Percentiles rank a stretch among this genome's conserved stretches.
These are phyloP conservation scores for Beauveria rudraprayagi DNA, from an alignment of 2,329 filamentous ascomycete species.

Conservation along the genomic window DNA sequence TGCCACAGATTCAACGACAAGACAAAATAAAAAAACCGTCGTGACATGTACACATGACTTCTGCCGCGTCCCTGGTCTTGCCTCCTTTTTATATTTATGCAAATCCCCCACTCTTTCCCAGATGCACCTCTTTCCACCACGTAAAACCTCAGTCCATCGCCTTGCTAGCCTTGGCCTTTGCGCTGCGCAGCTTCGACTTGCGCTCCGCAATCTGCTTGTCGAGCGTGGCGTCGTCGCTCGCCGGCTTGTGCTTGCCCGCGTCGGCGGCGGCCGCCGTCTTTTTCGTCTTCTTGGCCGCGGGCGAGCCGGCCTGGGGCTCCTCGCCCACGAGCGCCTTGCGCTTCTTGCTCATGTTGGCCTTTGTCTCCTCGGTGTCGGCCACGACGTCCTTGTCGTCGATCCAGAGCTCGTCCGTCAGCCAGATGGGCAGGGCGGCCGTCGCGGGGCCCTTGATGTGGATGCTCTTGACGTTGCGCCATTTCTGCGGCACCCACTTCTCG, in stretches of 20 bases:
- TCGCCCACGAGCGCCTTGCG: slow-evolving; percentile 40
- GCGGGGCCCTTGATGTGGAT: slow-evolving; percentile 87
- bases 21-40: neutral
- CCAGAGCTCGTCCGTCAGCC: slow-evolving; percentile 90
- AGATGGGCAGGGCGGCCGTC: slow-evolving; percentile 86
- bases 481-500: slow-evolving; percentile 72
- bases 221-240: slow-evolving; percentile 44
- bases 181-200: slow-evolving; percentile 50
- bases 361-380: slow-evolving; percentile 47
- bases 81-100: slow-evolving; percentile 5
- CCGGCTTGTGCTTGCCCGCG: slow-evolving; percentile 28
- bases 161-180: slow-evolving; percentile 49
- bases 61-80: neutral
- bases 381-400: slow-evolving; percentile 67
- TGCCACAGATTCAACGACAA: slow-evolving; percentile 4
- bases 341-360: slow-evolving; percentile 59
- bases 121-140: too few relatives aligned
- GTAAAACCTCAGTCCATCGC: slow-evolving; percentile 28
- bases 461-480: slow-evolving; percentile 78
- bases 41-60: slow-evolving; percentile 9
- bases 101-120: neutral
- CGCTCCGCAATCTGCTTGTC: slow-evolving; percentile 53
- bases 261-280: slow-evolving; percentile 13
- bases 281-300: slow-evolving; percentile 29
- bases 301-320: slow-evolving; percentile 17